Evolutionary conservation across 192 early-diverging fungal species (phyloP), one percentile per base, ranked within the genome.

Genomic region (Coemansia sp.): DNA sequence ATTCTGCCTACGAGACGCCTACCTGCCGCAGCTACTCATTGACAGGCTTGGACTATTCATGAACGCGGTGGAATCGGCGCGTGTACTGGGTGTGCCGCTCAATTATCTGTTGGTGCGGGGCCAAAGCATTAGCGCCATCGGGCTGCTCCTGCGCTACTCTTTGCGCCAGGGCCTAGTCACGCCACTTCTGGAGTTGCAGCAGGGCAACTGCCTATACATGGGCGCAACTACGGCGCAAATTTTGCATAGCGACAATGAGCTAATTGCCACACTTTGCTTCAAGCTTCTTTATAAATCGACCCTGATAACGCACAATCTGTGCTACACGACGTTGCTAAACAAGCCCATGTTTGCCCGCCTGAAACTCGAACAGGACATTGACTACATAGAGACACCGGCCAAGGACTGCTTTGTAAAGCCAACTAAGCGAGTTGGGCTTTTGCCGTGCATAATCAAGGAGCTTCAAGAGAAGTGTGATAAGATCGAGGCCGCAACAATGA

Each of bases 231-330:
- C 90, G 12, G 95, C n/a, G n/a, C n/a, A n/a, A n/a, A n/a, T n/a
- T n/a, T 99, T 44, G 62, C 93, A 88, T 66, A 96, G 95, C 11
- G 98, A 91, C 67, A 96, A 98, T 70, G 91, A 95, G n/a, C 96
- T 94, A 1, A 97, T 99, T 80, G 94, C 97, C 8, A 98, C 96
- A 1, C 89, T 99, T n/a, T n/a, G n/a, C n/a, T n/a, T n/a, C 31
- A 96, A 98, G 89, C 98, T 99, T 75, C 97, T 96, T n/a, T n/a
- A n/a, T n/a, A n/a, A n/a, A 15, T 96, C 95, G 9, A 99, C 98
- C 66, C 98, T 99, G 94, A 97, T 97, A 90, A 95, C 94, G 27
- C 97, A 96, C 81, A 99, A 99, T 70, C 86, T 99, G 23, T 99
- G 97, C 79, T 99, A 99, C 77, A 94, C 94, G 0, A 97, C 97